phyloP scores from a whole-genome alignment of 257 asterid genomes.

The Solanum arcanum region DNA sequence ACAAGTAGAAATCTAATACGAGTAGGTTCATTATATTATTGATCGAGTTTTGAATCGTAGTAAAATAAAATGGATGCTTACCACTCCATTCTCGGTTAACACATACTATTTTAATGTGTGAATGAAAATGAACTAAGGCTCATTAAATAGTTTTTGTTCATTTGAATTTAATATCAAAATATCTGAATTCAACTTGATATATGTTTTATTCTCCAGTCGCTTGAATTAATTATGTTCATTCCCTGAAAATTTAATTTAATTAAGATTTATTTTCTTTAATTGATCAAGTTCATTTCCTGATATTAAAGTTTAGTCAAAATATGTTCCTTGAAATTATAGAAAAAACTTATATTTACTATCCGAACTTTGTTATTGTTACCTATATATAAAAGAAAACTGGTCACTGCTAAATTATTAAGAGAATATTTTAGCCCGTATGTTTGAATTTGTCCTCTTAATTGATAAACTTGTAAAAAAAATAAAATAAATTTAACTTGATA shows the following conservation, averaged over 20 bases:
- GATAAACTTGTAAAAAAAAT: no score
- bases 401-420: no score
- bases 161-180: not conserved
- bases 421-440: no score
- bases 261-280: not conserved
- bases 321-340: no score
- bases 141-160: not conserved
- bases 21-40: not conserved
- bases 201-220: not conserved
- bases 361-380: no score
- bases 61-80: not conserved
- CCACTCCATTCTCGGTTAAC: no score
- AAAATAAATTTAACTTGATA: no score
- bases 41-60: not conserved
- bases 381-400: no score
- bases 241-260: not conserved
- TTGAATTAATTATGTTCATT: no score
- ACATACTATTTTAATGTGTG: not conserved
- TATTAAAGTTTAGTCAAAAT: no score
- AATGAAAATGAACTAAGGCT: not conserved
- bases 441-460: not conserved
- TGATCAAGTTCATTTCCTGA: not conserved
- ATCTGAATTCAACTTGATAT: not conserved
- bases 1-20: not conserved
- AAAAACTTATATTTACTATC: not conserved